Base-by-base conservation (phyloP, 1,284 basidiomycete genomes). In the Boletus sp. region DNA sequence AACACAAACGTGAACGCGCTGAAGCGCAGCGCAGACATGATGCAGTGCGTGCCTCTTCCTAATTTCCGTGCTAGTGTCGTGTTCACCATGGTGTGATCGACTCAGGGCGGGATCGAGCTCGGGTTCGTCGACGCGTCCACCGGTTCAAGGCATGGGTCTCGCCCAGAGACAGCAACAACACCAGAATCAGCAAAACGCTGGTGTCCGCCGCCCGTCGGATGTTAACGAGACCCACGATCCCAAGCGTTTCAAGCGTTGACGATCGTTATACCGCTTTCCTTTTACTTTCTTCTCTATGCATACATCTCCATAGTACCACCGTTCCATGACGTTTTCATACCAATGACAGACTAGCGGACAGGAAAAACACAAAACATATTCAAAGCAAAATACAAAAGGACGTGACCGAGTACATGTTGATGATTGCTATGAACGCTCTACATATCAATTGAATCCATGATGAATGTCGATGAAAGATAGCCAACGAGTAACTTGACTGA, bases 201-300 rank as follows among this genome's bases (percentile, higher is more conserved):
- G 61, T 61, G 60, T 64, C 3, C 60, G 50, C 33, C 63, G 79
- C 55, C 76, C 80, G 60, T 76, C 80, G 13, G 80, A 83, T 21
- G 3, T 79, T 17, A 73, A 71, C 11, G 81, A 81, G 10, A 73
- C 78, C 37, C 79, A 78, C 14, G 81, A 84, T 61, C 71, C 78
- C 33, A 88, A 88, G 70, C 77, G 85, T 31, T 44, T 78, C 44
- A 79, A 74, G 64, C 76, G 77, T 54, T 84, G 69, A 79, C 38
- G 17, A 55, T 52, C 40, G 13, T 43, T 11, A 43, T 7, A 13
- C 43, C 23, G 6, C 8, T 44, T 44, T 23, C 5, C 14, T 44
- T 44, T 23, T n/a, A 21, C 38, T n/a, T 40, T 40, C 38, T 40
- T 40, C 13, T 40, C n/a, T n/a, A n/a, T 38, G 37, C 37, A 16